Conservation (phyloP, 805 yeast species). For the Metahyphopichia silvanorum region DNA sequence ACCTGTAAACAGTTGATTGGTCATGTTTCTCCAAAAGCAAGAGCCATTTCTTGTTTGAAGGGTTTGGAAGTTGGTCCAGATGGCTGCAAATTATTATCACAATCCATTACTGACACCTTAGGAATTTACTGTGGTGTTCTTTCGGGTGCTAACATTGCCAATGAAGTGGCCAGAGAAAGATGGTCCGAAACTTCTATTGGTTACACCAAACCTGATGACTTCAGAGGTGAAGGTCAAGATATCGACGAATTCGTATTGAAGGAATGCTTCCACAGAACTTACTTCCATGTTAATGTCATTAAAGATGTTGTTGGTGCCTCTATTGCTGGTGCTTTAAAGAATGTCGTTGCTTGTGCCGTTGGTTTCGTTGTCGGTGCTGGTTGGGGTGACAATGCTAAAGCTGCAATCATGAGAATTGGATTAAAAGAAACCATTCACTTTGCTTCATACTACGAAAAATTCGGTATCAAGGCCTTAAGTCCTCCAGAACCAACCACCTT, state of each 20-base stretch:
- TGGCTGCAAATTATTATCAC: slow-evolving; percentile 82
- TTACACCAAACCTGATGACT: slow-evolving; percentile 71
- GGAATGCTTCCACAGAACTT: slow-evolving; percentile 91
- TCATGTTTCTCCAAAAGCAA: slow-evolving; percentile 60
- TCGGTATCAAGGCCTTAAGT: slow-evolving; percentile 45
- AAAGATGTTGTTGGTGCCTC: slow-evolving; percentile 96
- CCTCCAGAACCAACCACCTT: slow-evolving; percentile 79
- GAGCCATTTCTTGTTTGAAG: slow-evolving; percentile 94
- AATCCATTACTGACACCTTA: slow-evolving; percentile 72
- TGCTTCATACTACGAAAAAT: slow-evolving; percentile 55
- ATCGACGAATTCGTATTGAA: slow-evolving; percentile 71
- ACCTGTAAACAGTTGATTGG: slow-evolving; percentile 77
- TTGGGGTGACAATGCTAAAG: slow-evolving; percentile 99
- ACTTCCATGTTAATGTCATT: slow-evolving; percentile 93
- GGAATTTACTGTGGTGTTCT: slow-evolving; percentile 94
- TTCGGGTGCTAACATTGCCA: slow-evolving; percentile 96
- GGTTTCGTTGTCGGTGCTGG: slow-evolving; percentile 97
- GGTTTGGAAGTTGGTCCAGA: slow-evolving; percentile 86
- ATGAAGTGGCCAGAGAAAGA: slow-evolving; percentile 91
- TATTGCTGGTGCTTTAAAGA: slow-evolving; percentile 95
- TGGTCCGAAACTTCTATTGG: slow-evolving; percentile 99
- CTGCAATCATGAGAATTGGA: slow-evolving; percentile 97
- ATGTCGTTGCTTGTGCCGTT: slow-evolving; percentile 92
- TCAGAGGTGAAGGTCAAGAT: slow-evolving; percentile 63
- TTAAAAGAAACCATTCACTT: slow-evolving; percentile 85